Evolutionary conservation across 495 filamentous ascomycete species (phyloP).

Genomic region (Penicillium cosmopolitanum): DNA sequence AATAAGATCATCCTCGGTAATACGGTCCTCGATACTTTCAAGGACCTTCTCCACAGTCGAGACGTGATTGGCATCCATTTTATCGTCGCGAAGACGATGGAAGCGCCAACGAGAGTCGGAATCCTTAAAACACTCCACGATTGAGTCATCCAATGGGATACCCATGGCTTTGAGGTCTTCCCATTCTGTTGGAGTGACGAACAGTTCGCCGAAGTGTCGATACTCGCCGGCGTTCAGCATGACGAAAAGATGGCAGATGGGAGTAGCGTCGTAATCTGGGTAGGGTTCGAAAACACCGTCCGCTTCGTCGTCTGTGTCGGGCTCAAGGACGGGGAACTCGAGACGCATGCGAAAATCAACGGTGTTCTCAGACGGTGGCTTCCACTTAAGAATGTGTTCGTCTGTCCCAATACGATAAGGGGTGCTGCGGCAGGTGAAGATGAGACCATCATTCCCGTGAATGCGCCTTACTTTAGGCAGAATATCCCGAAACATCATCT

Average conservation of each 20-base stretch:
- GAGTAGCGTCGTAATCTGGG: constrained; percentile 63
- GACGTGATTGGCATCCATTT: constrained; percentile 86
- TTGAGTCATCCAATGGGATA: constrained; percentile 75
- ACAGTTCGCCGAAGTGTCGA: constrained; percentile 63
- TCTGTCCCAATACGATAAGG: constrained; percentile 91
- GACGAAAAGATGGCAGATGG: constrained; percentile 61
- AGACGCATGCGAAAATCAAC: constrained; percentile 86
- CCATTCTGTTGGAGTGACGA: constrained; percentile 79
- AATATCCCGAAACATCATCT: constrained; percentile 86
- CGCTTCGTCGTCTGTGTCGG: constrained; percentile 66
- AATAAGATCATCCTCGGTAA: constrained; percentile 68
- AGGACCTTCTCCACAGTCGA: constrained; percentile 78
- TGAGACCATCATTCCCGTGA: constrained; percentile 94
- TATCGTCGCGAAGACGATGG: constrained; percentile 87
- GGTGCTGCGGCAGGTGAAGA: constrained; percentile 89
- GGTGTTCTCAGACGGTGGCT: constrained; percentile 88
- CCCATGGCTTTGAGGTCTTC: constrained; percentile 70
- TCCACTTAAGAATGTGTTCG: constrained; percentile 94
- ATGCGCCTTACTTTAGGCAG: constrained; percentile 72
- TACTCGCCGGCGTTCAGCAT: constrained; percentile 62
- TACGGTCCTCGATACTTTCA: constrained; percentile 77
- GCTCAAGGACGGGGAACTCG: constrained; percentile 72
- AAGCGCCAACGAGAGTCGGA: constrained; percentile 74
- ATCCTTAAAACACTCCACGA: constrained; percentile 89
- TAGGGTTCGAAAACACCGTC: constrained; percentile 58